Evolutionary conservation across 768 basidiomycete genomes (phyloP).

Genomic region (Amanita brunnescens): DNA sequence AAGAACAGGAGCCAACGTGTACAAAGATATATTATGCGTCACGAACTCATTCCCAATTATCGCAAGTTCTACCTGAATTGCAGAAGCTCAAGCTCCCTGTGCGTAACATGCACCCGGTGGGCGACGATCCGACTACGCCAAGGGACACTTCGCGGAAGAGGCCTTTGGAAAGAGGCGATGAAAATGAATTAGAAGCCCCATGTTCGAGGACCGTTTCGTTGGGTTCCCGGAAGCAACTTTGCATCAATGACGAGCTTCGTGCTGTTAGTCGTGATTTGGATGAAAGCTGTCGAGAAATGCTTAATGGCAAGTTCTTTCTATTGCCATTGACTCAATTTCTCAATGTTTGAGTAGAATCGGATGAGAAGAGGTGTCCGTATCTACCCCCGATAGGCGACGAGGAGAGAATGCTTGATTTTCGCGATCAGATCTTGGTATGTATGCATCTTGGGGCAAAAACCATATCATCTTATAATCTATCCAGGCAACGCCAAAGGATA

Average conservation of each 20-base stretch:
- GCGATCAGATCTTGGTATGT: slow-evolving; percentile 78
- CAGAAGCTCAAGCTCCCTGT: slow-evolving; percentile 46
- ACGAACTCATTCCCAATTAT: slow-evolving; percentile 90
- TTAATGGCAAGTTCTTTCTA: slow-evolving; percentile 43
- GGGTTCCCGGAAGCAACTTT: slow-evolving; percentile 85
- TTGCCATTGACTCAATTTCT: not conserved
- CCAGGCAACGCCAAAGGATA: slow-evolving; percentile 85
- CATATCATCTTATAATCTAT: not conserved
- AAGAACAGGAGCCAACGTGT: slow-evolving; percentile 45
- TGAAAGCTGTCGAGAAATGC: slow-evolving; percentile 78
- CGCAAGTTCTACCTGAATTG: slow-evolving; percentile 85
- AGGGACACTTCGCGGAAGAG: slow-evolving; percentile 14
- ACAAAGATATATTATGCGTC: slow-evolving; percentile 92
- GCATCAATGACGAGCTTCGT: slow-evolving; percentile 78
- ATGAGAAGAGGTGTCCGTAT: slow-evolving; percentile 63
- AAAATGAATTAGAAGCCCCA: slow-evolving; percentile 16
- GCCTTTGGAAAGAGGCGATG: slow-evolving; percentile 15
- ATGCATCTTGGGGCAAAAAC: not conserved
- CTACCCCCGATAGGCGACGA: slow-evolving; percentile 69
- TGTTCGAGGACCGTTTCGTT: slow-evolving; percentile 68
- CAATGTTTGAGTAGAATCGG: slow-evolving; percentile 36
- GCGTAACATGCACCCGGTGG: slow-evolving; percentile 16
- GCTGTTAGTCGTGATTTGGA: slow-evolving; percentile 63
- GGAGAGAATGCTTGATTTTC: slow-evolving; percentile 63
- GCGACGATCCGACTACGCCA: slow-evolving; percentile 10